phyloP scores from a whole-genome alignment of 441 rosid genomes.

The Isatis lusitanica region DNA sequence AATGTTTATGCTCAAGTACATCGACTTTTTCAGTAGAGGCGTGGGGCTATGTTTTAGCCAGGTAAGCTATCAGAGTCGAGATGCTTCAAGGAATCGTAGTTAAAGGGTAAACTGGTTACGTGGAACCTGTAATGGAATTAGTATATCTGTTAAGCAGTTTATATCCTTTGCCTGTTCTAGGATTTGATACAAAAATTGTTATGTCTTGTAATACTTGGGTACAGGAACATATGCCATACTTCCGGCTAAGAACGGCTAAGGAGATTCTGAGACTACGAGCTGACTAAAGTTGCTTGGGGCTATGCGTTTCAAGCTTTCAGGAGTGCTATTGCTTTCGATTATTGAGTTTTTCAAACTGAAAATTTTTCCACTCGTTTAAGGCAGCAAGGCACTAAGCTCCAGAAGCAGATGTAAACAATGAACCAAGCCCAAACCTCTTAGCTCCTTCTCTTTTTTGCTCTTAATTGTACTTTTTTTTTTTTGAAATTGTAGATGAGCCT shows the following conservation, averaged over 20 bases:
- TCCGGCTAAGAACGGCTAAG: slow-evolving; percentile 76
- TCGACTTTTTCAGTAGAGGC: slow-evolving; percentile 84
- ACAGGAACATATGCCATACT: slow-evolving; percentile 87
- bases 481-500: slow-evolving; percentile 21
- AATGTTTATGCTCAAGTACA: slow-evolving; percentile 86
- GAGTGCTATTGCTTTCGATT: slow-evolving; percentile 5
- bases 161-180: not conserved
- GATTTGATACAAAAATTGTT: not conserved
- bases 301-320: not conserved
- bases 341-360: slow-evolving; percentile 7
- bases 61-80: slow-evolving; percentile 44
- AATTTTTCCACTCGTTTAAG: not conserved
- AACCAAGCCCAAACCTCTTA: not conserved
- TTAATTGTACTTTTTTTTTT: not conserved
- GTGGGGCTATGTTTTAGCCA: slow-evolving; percentile 75
- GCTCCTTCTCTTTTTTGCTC: not conserved
- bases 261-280: slow-evolving; percentile 80
- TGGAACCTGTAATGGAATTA: not conserved
- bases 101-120: not conserved
- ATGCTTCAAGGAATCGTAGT: not conserved
- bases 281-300: slow-evolving; percentile 42
- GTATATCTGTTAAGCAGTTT: not conserved
- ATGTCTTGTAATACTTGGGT: not conserved
- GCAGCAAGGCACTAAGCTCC: not conserved
- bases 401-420: slow-evolving; percentile 19